These are phyloP conservation scores for Ambrosia artemisiifolia DNA, from an alignment of 129 eudicot species.

Conservation along the genomic window DNA sequence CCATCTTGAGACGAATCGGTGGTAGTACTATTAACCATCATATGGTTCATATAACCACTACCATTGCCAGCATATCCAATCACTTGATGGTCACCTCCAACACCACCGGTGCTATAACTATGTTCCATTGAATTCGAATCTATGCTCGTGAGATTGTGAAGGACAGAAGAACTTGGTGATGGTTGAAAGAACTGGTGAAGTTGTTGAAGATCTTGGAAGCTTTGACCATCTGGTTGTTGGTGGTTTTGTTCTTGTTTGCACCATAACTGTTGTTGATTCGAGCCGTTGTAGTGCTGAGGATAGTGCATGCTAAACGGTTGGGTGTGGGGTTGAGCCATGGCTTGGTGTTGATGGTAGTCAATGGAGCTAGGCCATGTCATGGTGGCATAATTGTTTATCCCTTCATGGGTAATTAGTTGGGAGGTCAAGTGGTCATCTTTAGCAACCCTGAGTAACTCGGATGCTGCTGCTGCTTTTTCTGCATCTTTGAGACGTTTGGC, in stretches of 20 bases:
- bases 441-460: conserved; percentile 21
- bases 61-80: conserved; percentile 19
- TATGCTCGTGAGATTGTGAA: conserved; percentile 69
- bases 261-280: conserved; percentile 50
- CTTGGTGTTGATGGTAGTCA: conserved; percentile 47
- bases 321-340: conserved; percentile 38
- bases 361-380: conserved; percentile 51
- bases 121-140: conserved; percentile 58
- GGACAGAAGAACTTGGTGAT: conserved; percentile 33
- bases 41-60: conserved; percentile 22
- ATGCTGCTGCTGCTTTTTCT: conserved; percentile 49
- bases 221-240: conserved; percentile 39
- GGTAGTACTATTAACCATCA: conserved; percentile 27
- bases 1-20: conserved; percentile 34
- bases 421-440: conserved; percentile 24
- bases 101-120: conserved; percentile 22
- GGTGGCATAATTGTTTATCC: conserved; percentile 19
- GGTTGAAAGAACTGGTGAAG: conserved; percentile 52
- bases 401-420: conserved; percentile 35
- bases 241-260: conserved; percentile 68
- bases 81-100: conserved; percentile 24
- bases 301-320: conserved; percentile 57
- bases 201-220: conserved; percentile 46
- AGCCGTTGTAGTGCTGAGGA: conserved; percentile 31
- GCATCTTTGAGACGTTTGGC: conserved; percentile 83